Base-by-base conservation (phyloP, 2,329 filamentous ascomycete genomes). In the Alternaria conjuncta region DNA sequence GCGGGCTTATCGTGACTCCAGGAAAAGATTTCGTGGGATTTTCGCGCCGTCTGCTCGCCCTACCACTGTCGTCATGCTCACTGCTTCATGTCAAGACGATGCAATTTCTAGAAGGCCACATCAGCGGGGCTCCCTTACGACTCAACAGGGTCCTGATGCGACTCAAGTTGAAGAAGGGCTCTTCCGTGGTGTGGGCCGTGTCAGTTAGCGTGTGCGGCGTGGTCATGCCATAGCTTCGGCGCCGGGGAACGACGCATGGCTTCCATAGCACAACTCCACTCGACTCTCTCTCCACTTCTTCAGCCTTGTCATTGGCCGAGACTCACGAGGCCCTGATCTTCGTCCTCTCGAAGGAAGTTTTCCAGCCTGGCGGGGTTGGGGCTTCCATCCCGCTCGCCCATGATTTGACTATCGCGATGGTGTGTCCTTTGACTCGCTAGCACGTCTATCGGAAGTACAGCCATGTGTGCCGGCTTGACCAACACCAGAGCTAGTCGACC, bases 211-310 rank as follows among this genome's bases (percentile, higher is more conserved):
- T 66, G 66, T 63, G 66, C 68, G 67, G 69, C 66, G 65, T 72
- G 64, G 65, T 66, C 65, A 65, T 73, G 73, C 74, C 75, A 75
- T 62, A 63, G 67, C 63, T 69, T 67, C 72, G 74, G 76, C 71
- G 72, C 73, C 78, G 78, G 78, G 78, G 78, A 80, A 80, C 67
- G 62, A 55, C 54, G 61, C 56, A 66, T 79, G 72, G 78, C 78
- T 79, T 78, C 78, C 78, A 75, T 76, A 74, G 76, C 72, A 67
- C 69, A 68, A 64, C 67, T 64, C 45, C 63, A 64, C 61, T 71
- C 66, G 64, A 55, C 49, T 51, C 59, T 60, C 36, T 64, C 73
- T 73, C 72, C 77, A 73, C 73, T 65, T 63, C 70, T 73, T 77
- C 77, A 72, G 68, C 75, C 71, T 73, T 78, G 75, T 75, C 76